Conservation (phyloP, 192 early-diverging fungal genomes). For the Neocallimastix lanati region DNA sequence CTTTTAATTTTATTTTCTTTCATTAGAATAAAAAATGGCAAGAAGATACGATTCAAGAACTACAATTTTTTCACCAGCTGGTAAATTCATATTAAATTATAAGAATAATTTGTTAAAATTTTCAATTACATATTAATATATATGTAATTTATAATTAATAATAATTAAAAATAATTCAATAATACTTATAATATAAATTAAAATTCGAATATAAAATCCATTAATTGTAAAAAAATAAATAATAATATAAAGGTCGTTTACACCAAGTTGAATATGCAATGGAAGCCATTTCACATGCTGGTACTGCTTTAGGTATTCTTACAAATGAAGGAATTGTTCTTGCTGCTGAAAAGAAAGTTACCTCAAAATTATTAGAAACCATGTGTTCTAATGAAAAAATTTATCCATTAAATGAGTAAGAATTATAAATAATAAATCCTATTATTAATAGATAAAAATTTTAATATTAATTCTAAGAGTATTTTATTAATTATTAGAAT, state of each 20-base stretch:
- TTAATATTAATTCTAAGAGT: too few relatives aligned
- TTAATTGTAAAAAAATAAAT: background rate
- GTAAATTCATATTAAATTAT: too few relatives aligned
- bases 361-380: constrained; percentile 83
- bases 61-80: constrained; percentile 98
- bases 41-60: constrained; percentile 95
- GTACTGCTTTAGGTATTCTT: constrained; percentile 82
- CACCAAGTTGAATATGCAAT: constrained; percentile 99
- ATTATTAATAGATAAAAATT: too few relatives aligned
- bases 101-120: too few relatives aligned
- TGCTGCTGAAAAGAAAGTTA: constrained; percentile 89
- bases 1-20: too few relatives aligned
- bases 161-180: too few relatives aligned
- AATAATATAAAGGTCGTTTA: constrained; percentile 51
- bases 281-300: constrained; percentile 97
- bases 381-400: constrained; percentile 78
- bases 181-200: too few relatives aligned
- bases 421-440: too few relatives aligned
- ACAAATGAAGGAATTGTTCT: constrained; percentile 84
- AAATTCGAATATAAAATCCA: background rate
- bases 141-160: background rate
- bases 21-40: constrained; percentile 48
- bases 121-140: too few relatives aligned
- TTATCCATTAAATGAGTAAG: constrained; percentile 83
- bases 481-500: too few relatives aligned